phyloP scores from a whole-genome alignment of 208 protist species.

The Leishmania guyanensis region DNA sequence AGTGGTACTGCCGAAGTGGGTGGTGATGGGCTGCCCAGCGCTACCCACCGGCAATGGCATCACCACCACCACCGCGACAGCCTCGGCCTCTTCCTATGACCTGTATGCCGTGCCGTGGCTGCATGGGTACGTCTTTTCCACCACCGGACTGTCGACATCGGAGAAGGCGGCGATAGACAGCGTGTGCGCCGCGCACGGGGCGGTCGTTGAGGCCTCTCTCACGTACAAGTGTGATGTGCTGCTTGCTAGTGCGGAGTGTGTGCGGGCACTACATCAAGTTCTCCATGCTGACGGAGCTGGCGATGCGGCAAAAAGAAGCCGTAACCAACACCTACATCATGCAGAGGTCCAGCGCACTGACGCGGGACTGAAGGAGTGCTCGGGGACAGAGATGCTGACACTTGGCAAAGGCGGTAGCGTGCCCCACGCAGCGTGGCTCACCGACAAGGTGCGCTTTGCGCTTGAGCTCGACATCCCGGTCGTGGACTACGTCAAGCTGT shows the following conservation, averaged over 20 bases:
- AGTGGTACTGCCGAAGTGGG: constrained; percentile 60
- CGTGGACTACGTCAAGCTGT: constrained; percentile 57
- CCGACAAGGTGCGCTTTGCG: constrained; percentile 72
- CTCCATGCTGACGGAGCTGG: constrained; percentile 1
- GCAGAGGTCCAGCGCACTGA: neutral
- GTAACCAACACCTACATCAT: neutral
- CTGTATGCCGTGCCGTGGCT: constrained; percentile 52
- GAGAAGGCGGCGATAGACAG: constrained; percentile 54
- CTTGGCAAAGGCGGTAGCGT: neutral
- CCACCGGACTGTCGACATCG: constrained; percentile 38
- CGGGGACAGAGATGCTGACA: neutral
- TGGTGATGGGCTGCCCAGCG: constrained; percentile 26
- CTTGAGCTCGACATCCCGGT: constrained; percentile 68
- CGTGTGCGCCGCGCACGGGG: constrained; percentile 55
- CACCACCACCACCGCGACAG: neutral
- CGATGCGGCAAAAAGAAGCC: neutral
- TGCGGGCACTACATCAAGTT: constrained; percentile 28
- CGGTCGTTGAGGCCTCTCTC: constrained; percentile 36
- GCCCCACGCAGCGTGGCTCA: constrained; percentile 15
- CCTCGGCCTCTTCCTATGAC: neutral
- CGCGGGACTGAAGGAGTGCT: neutral
- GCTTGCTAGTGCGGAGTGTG: constrained; percentile 47
- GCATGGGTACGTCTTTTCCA: constrained; percentile 67
- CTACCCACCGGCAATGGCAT: neutral
- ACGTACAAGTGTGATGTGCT: constrained; percentile 54